These are phyloP conservation scores for Sporopachydermia quercuum DNA, from an alignment of 805 yeast genomes.

Conservation along the genomic window DNA sequence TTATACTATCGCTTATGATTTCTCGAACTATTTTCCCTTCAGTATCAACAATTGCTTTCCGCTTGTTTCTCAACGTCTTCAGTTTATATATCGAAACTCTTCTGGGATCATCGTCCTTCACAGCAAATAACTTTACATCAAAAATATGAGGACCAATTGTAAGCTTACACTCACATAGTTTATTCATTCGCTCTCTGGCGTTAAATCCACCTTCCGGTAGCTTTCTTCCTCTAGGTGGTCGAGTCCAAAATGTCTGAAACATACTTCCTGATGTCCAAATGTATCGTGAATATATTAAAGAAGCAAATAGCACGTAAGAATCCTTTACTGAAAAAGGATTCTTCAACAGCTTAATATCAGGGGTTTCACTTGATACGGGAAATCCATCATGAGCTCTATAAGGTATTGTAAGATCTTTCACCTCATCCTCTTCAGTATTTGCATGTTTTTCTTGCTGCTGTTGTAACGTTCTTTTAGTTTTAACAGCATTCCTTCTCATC, in stretches of 20 bases:
- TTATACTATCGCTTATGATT: not conserved
- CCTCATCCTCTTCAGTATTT: constrained; percentile 21
- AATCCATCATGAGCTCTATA: constrained; percentile 14
- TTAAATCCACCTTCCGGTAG: constrained; percentile 30
- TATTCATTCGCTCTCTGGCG: constrained; percentile 79
- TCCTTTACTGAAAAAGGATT: constrained; percentile 60
- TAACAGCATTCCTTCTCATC: not conserved
- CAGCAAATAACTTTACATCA: constrained; percentile 64
- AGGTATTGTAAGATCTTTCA: constrained; percentile 29
- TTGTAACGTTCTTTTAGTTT: too few relatives aligned
- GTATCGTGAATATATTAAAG: constrained; percentile 60
- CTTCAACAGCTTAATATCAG: constrained; percentile 47
- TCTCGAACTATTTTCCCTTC: constrained; percentile 15
- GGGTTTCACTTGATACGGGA: constrained; percentile 51
- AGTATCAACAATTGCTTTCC: constrained; percentile 22
- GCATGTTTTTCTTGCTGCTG: too few relatives aligned
- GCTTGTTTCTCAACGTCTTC: constrained; percentile 25
- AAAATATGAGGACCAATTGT: constrained; percentile 74
- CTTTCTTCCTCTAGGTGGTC: constrained; percentile 43
- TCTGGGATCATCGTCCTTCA: constrained; percentile 55
- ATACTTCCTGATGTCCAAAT: constrained; percentile 50
- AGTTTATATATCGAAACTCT: not conserved
- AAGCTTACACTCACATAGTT: constrained; percentile 62
- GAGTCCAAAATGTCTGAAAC: constrained; percentile 72
- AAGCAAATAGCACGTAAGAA: constrained; percentile 44